A percentile compares a stretch with the other conserved stretches of the same genome.
Conservation (phyloP, 2,329 filamentous ascomycete genomes). For the Diaporthe sp. region DNA sequence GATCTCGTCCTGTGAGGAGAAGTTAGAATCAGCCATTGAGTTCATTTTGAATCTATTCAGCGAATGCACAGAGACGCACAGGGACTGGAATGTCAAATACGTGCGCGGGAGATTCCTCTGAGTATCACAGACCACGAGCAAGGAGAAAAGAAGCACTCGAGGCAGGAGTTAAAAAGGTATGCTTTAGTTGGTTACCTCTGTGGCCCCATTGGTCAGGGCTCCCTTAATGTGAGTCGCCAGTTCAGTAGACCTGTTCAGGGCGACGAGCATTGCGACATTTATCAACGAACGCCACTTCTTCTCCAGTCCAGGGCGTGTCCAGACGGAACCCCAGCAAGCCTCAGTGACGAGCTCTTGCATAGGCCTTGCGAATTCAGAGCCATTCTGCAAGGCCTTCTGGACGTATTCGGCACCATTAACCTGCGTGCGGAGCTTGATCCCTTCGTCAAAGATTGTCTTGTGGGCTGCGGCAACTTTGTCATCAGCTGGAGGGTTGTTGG, state of each 20-base stretch:
- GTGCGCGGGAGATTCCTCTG: neutral
- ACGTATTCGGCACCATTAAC: conserved; percentile 73
- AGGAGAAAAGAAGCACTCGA: no score
- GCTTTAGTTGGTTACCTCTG: conserved; percentile 47
- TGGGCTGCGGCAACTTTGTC: conserved; percentile 50
- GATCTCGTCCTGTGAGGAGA: conserved; percentile 63
- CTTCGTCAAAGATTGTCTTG: conserved; percentile 68
- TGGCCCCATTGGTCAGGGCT: conserved; percentile 70
- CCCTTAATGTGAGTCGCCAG: conserved; percentile 71
- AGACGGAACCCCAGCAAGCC: conserved; percentile 72
- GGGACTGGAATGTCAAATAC: neutral
- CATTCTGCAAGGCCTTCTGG: conserved; percentile 64
- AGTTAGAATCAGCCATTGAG: neutral
- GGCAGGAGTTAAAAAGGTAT: neutral
- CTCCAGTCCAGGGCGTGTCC: conserved; percentile 71
- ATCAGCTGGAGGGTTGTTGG: conserved; percentile 23
- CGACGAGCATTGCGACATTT: conserved; percentile 70
- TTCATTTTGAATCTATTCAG: neutral
- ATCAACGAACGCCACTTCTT: conserved; percentile 70
- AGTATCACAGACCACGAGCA: no score
- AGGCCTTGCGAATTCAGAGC: conserved; percentile 67
- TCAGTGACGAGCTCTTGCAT: conserved; percentile 73
- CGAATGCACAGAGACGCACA: no score
- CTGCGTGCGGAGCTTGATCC: conserved; percentile 67
- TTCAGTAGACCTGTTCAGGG: conserved; percentile 68